Evolutionary conservation across 805 yeast genomes (phyloP).

Genomic region (Barnettozyma siamensis): DNA sequence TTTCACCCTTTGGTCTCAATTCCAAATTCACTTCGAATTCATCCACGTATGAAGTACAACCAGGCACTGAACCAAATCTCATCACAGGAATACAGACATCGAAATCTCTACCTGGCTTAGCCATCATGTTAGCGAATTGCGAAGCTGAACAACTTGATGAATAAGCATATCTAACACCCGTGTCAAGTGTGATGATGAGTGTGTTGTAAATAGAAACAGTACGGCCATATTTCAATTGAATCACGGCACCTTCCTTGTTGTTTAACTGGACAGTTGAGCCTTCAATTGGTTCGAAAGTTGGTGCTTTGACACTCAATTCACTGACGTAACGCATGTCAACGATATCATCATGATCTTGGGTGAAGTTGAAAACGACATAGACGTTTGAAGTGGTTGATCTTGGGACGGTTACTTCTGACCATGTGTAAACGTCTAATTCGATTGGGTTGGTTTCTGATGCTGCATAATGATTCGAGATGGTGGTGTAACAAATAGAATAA

Average conservation of each 20-base stretch:
- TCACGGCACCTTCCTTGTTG: not conserved
- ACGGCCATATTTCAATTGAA: too few species aligned
- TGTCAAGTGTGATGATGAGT: too few species aligned
- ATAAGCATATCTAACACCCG: too few species aligned
- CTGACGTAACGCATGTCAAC: not conserved
- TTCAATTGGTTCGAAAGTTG: not conserved
- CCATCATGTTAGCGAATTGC: too few species aligned
- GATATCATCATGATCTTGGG: constrained; percentile 1
- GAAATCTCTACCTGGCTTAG: not conserved
- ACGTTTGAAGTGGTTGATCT: not conserved
- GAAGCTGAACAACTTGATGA: too few species aligned
- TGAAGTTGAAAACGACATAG: not conserved
- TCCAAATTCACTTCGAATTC: not conserved
- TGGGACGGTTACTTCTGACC: not conserved
- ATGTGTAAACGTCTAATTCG: not conserved
- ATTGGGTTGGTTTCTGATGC: not conserved
- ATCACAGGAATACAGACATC: not conserved
- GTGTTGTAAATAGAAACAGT: too few species aligned
- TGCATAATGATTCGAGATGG: not conserved
- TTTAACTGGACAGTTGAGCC: not conserved
- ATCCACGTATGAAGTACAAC: not conserved
- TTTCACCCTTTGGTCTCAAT: not conserved
- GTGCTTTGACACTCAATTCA: not conserved
- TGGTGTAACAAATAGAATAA: not conserved
- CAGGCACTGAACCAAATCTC: not conserved